phyloP scores from a whole-genome alignment of 352 stramenopile genomes.

The Globisporangium recalcitrans region DNA sequence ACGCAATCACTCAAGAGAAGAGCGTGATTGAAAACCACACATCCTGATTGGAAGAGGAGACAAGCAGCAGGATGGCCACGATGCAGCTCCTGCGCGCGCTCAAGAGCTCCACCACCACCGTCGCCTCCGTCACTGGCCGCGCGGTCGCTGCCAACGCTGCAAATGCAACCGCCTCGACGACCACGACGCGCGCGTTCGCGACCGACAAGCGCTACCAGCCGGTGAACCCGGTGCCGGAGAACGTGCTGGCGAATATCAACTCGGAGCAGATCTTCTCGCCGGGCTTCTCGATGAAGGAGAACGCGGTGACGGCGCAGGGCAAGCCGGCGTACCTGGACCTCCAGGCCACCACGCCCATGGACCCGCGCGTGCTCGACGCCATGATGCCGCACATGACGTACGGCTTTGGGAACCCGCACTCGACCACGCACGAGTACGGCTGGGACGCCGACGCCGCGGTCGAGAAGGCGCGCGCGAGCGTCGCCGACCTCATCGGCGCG shows the following conservation, averaged over 20 bases:
- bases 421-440: constrained; percentile 96
- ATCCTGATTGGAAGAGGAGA: constrained; percentile 1
- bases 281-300: constrained; percentile 70
- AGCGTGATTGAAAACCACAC: background rate
- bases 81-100: constrained; percentile 6
- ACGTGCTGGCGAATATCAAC: constrained; percentile 78
- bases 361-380: constrained; percentile 97
- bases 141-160: background rate
- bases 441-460: constrained; percentile 97
- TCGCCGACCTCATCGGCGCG: constrained; percentile 93
- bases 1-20: background rate
- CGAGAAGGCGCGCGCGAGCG: constrained; percentile 82
- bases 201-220: constrained; percentile 82
- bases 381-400: constrained; percentile 98
- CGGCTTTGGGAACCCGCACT: constrained; percentile 98
- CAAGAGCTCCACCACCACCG: background rate
- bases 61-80: background rate
- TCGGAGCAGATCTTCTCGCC: constrained; percentile 80
- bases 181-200: constrained; percentile 22
- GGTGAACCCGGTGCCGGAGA: constrained; percentile 78
- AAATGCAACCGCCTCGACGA: background rate
- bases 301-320: constrained; percentile 60
- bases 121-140: background rate
- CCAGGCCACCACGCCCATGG: constrained; percentile 97
- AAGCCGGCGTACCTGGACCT: constrained; percentile 93